These are phyloP conservation scores for Sideroxylon spinosum DNA, from an alignment of 179 eudicot species.

Conservation along the genomic window DNA sequence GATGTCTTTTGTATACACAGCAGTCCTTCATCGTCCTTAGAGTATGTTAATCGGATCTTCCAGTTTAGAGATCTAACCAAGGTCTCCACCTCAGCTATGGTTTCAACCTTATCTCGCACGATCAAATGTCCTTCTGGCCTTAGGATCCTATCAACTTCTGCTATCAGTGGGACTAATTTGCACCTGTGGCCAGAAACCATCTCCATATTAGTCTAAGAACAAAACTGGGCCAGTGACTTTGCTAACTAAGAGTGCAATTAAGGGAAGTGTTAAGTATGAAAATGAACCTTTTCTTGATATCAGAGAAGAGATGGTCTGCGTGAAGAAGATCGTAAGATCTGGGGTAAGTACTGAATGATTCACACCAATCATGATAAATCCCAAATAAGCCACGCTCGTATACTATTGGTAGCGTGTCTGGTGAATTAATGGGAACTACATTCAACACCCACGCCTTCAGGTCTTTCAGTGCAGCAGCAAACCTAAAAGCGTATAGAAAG, in stretches of 20 bases:
- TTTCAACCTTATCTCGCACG: constrained; percentile 26
- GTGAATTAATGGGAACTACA: constrained; percentile 22
- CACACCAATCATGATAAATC: constrained; percentile 33
- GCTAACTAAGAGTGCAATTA: not conserved
- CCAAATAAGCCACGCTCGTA: constrained; percentile 32
- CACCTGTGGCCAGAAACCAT: constrained; percentile 22
- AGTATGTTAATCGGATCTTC: constrained; percentile 22
- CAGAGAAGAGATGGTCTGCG: constrained; percentile 34
- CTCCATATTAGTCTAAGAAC: not conserved
- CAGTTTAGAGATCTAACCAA: constrained; percentile 26
- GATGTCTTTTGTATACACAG: constrained; percentile 21
- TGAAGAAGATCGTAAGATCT: constrained; percentile 34
- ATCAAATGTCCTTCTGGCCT: constrained; percentile 30
- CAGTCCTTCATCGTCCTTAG: constrained; percentile 26
- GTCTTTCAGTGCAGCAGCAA: constrained; percentile 33
- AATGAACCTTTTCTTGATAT: constrained; percentile 23
- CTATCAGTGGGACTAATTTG: constrained; percentile 22
- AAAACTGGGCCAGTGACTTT: not conserved
- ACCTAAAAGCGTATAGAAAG: constrained; percentile 13
- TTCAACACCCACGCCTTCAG: constrained; percentile 34
- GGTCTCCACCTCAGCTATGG: constrained; percentile 25
- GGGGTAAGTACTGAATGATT: constrained; percentile 35
- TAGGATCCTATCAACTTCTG: constrained; percentile 31
- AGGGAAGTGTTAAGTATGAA: not conserved
- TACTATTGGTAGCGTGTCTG: constrained; percentile 29